Percentiles rank a stretch among this genome's conserved stretches.
phyloP scores from a whole-genome alignment of 805 yeast genomes.

The Candida pseudofarinosa region DNA sequence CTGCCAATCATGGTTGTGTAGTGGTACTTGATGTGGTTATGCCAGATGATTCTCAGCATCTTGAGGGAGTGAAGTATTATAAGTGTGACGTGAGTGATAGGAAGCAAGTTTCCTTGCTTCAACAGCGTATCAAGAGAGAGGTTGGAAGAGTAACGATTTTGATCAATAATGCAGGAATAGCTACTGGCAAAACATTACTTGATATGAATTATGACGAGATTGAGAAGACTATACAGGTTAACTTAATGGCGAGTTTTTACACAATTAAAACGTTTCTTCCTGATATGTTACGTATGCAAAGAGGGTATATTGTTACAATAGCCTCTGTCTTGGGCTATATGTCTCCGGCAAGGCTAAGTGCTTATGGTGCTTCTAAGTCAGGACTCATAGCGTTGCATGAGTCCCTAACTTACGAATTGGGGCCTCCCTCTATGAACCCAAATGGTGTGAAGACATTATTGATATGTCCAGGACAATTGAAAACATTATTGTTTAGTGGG shows the following conservation, averaged over 20 bases:
- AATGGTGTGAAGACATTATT: conserved; percentile 67
- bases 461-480: conserved; percentile 84
- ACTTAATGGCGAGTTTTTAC: conserved; percentile 65
- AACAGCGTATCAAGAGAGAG: conserved; percentile 37
- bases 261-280: conserved; percentile 72
- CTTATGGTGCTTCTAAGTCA: conserved; percentile 88
- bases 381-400: conserved; percentile 84
- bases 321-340: conserved; percentile 83
- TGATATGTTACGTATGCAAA: conserved; percentile 51
- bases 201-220: conserved; percentile 57
- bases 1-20: conserved; percentile 43
- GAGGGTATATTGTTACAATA: conserved; percentile 78
- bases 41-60: conserved; percentile 32
- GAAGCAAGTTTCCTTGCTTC: conserved; percentile 38
- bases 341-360: conserved; percentile 77
- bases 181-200: conserved; percentile 52
- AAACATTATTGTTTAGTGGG: conserved; percentile 68
- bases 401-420: conserved; percentile 67
- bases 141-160: conserved; percentile 63
- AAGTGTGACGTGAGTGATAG: conserved; percentile 67
- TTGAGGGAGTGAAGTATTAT: conserved; percentile 48
- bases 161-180: conserved; percentile 83
- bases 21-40: conserved; percentile 60
- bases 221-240: conserved; percentile 59
- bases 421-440: conserved; percentile 43